Evolutionary conservation across 179 eudicot species (phyloP).

Genomic region (Beta corolliflora): DNA sequence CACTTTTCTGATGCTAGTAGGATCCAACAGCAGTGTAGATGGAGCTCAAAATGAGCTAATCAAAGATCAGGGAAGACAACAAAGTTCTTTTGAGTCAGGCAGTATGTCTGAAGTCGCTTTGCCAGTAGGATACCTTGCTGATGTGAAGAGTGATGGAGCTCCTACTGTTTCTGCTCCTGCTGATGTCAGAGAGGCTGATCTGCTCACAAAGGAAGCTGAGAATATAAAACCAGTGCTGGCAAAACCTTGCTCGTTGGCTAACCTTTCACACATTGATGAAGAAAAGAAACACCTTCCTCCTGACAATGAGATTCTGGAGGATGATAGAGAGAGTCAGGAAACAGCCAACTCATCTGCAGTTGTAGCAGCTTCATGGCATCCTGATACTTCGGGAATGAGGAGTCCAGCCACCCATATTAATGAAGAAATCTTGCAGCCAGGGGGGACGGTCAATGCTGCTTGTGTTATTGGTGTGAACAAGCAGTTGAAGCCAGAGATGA

Average conservation of each 20-base stretch:
- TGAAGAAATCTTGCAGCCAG: conserved; percentile 45
- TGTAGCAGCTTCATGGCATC: conserved; percentile 32
- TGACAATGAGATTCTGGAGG: conserved; percentile 41
- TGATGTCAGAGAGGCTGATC: conserved; percentile 38
- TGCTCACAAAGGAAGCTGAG: conserved; percentile 45
- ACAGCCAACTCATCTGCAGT: conserved; percentile 41
- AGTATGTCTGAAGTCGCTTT: conserved; percentile 45
- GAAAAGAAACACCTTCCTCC: conserved; percentile 35
- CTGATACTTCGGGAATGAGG: conserved; percentile 43
- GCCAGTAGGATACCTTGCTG: conserved; percentile 40
- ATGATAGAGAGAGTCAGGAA: conserved; percentile 49
- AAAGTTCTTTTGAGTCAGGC: conserved; percentile 44
- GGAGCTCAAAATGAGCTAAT: conserved; percentile 56
- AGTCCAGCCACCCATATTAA: conserved; percentile 36
- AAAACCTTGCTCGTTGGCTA: conserved; percentile 34
- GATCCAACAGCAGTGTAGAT: conserved; percentile 48
- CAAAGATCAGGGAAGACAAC: conserved; percentile 65
- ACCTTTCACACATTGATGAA: conserved; percentile 35
- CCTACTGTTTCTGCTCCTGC: conserved; percentile 43
- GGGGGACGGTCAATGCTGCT: conserved; percentile 32
- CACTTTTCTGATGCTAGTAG: conserved; percentile 21
- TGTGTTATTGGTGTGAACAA: conserved; percentile 41
- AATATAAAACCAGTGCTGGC: conserved; percentile 33
- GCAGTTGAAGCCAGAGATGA: conserved; percentile 57
- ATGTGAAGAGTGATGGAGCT: conserved; percentile 43